Base-by-base conservation (phyloP, 1,284 basidiomycete genomes). In the Pisolithus thermaeus region DNA sequence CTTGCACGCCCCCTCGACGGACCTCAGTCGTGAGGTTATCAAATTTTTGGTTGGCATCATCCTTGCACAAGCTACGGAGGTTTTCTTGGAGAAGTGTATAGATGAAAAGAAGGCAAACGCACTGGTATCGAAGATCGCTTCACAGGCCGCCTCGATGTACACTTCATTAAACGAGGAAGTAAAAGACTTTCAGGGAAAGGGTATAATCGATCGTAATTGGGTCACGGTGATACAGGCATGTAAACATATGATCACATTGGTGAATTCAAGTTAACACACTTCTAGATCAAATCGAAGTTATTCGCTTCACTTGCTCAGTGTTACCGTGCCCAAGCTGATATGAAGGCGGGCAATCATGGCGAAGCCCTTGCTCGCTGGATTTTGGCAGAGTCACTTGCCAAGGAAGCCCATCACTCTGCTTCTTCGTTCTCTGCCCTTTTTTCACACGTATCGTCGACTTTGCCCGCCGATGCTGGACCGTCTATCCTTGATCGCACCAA, bases 121-220 rank as follows among this genome's bases (percentile, higher is more conserved):
- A 0, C 76, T 99, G 25, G 79, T 97, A 5, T 75, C 90, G 38
- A 92, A 96, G 73, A 82, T 98, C 46, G 94, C 86, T 2, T 81
- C 89, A 39, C 92, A 97, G 63, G 81, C 88, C 1, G 89, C 90
- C 0, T 77, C 71, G 14, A 83, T 93, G 77, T 99, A 98, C 63
- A 80, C 76, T 0, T 73, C 80, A 0, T 75, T 97, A 5, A 76
- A 77, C 3, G 95, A 98, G 56, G 93, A 97, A 58, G 88, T 91
- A 41, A 96, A 96, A 65, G 96, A 98, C 63, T 96, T 96, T 61
- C 88, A 92, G 75, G 92, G 89, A 11, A 97, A 97, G 66, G 92
- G 92, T 4, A 88, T 97, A 53, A 92, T 98, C 65, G 93, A 98
- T 63, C 75, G 93, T n/a, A 92, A 92, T 60, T 99, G 96, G 96